These are phyloP conservation scores for Oemleria cerasiformis DNA, from an alignment of 306 rosid genomes.

Conservation along the genomic window DNA sequence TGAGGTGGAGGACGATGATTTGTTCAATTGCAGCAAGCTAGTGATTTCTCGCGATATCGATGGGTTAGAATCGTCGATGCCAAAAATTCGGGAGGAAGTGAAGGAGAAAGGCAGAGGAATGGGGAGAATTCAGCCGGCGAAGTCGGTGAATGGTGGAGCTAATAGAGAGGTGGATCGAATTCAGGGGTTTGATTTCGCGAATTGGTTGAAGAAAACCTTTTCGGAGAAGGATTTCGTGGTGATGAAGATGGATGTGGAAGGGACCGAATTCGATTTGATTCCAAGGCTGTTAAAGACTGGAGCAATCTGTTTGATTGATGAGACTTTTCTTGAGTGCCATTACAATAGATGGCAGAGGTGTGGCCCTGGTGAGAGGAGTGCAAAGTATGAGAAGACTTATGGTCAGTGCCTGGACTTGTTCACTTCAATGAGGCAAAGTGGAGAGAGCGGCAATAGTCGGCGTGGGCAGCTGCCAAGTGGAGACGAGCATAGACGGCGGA, in stretches of 20 bases:
- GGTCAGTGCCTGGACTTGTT: slow-evolving; percentile 79
- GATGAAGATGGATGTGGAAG: slow-evolving; percentile 99
- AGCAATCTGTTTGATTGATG: slow-evolving; percentile 88
- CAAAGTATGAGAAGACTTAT: slow-evolving; percentile 79
- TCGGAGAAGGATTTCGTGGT: slow-evolving; percentile 82
- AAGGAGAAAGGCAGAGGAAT: slow-evolving; percentile 76
- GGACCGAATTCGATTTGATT: slow-evolving; percentile 85
- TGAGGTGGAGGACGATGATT: slow-evolving; percentile 38
- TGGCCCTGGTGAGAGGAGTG: slow-evolving; percentile 88
- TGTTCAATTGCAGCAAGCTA: no score
- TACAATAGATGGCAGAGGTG: slow-evolving; percentile 97
- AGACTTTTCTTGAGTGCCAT: slow-evolving; percentile 93
- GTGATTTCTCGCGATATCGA: no score
- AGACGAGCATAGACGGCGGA: no score
- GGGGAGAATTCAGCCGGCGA: slow-evolving; percentile 87
- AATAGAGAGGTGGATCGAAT: slow-evolving; percentile 78
- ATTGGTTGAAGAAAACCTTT: slow-evolving; percentile 74
- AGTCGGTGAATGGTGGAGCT: slow-evolving; percentile 23
- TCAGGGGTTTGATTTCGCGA: slow-evolving; percentile 76
- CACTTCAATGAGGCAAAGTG: slow-evolving; percentile 74
- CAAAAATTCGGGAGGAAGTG: no score
- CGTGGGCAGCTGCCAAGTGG: no score
- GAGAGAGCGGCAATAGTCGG: no score
- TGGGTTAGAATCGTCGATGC: no score
- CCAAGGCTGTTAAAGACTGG: slow-evolving; percentile 82